These are phyloP conservation scores for Phytophthora meadii DNA, from an alignment of 352 stramenopile species.

Conservation along the genomic window DNA sequence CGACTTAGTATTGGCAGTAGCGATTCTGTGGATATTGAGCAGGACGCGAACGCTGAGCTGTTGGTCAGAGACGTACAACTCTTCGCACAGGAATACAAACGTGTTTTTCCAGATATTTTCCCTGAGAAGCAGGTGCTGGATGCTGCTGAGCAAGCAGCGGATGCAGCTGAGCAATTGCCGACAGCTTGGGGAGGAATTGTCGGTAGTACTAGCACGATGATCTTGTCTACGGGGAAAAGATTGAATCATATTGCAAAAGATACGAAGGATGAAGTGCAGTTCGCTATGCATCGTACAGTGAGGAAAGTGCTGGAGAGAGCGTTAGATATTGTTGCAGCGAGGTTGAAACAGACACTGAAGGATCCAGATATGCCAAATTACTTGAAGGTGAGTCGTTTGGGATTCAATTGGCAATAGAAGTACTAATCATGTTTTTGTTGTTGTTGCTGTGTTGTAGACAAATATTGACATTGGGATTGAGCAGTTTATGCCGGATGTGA, in stretches of 20 bases:
- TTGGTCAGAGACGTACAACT: slow-evolving; percentile 72
- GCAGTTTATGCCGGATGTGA: slow-evolving; percentile 90
- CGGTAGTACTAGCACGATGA: slow-evolving; percentile 79
- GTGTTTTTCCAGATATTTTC: slow-evolving; percentile 84
- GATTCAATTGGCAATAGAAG: neutral
- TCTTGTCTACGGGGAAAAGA: slow-evolving; percentile 79
- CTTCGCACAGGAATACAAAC: slow-evolving; percentile 84
- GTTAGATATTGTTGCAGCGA: slow-evolving; percentile 78
- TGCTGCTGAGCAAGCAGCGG: slow-evolving; percentile 53
- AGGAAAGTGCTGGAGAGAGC: slow-evolving; percentile 80
- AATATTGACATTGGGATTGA: slow-evolving; percentile 89
- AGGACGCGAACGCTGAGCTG: slow-evolving; percentile 26
- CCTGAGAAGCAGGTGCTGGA: slow-evolving; percentile 71
- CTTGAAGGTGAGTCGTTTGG: slow-evolving; percentile 51
- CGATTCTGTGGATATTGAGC: slow-evolving; percentile 4
- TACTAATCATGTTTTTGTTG: neutral
- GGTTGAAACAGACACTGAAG: slow-evolving; percentile 79
- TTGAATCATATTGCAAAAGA: slow-evolving; percentile 87
- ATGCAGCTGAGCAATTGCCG: slow-evolving; percentile 34
- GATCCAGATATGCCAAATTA: slow-evolving; percentile 87
- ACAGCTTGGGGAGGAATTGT: slow-evolving; percentile 74
- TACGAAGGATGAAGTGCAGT: slow-evolving; percentile 85
- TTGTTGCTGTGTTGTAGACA: slow-evolving; percentile 36
- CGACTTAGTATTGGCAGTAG: slow-evolving; percentile 4
- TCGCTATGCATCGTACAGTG: slow-evolving; percentile 82